Conservation (phyloP, 768 basidiomycete species). For the Leccinum obscurum region DNA sequence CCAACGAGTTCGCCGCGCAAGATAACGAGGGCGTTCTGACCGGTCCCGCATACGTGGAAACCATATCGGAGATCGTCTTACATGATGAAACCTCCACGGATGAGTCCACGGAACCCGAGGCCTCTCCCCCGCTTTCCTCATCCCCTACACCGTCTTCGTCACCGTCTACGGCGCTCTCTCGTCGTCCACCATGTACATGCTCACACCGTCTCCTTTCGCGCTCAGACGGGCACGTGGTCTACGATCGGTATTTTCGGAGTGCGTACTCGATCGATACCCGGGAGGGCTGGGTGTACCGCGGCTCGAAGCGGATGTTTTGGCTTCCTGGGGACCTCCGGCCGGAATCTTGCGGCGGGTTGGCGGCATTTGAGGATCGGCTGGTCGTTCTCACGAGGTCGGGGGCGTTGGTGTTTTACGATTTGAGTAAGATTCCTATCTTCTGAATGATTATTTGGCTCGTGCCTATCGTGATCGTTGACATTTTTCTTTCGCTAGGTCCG, state of each 20-base stretch:
- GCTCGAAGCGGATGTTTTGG: constrained; percentile 18
- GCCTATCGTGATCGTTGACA: background rate
- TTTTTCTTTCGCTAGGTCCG: background rate
- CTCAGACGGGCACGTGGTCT: constrained; percentile 11
- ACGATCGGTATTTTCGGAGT: constrained; percentile 17
- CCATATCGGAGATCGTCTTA: background rate
- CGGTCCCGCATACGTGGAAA: background rate
- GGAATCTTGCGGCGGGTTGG: constrained; percentile 1
- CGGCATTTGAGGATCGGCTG: constrained; percentile 14
- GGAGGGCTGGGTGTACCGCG: constrained; percentile 19
- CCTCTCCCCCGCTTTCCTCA: background rate
- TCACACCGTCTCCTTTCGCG: constrained; percentile 15
- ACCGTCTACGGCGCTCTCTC: background rate
- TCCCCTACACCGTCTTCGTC: background rate
- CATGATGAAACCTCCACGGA: background rate
- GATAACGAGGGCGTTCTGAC: background rate
- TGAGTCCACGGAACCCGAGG: background rate
- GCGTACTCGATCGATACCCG: constrained; percentile 12
- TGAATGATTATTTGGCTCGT: background rate
- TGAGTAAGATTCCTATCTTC: constrained; percentile 12
- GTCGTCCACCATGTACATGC: constrained; percentile 2
- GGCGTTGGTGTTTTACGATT: constrained; percentile 12
- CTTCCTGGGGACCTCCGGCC: constrained; percentile 19
- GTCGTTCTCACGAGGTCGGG: constrained; percentile 5
- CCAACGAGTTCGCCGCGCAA: background rate